Evolutionary conservation across 2,329 filamentous ascomycete species (phyloP), one percentile per base, ranked within the genome.

Genomic region (Xylariaceae sp.): DNA sequence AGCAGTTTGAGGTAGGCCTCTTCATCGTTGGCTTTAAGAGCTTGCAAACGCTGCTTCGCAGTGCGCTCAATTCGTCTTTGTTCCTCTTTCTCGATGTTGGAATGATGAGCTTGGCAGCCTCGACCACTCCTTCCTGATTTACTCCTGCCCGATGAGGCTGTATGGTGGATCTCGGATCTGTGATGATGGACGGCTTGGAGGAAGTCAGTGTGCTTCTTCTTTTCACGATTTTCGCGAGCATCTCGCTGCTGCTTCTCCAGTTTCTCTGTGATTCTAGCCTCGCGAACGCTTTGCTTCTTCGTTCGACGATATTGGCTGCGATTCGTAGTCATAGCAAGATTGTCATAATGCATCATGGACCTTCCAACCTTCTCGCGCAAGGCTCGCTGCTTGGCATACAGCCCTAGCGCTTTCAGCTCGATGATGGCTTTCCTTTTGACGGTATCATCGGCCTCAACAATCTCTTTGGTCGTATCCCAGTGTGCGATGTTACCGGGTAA

Each of bases 161-260:
- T 80, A 54, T 84, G 85, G 53, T 82, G 79, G 42, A 97, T 84
- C 61, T 96, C 91, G 45, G 83, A 80, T 51, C 88, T 84, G 70
- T 97, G 93, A 60, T 84, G 86, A 60, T 90, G 81, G 47, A 99
- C 90, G 34, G 92, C 88, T 58, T 90, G 86, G 53, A 99, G 80
- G 72, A 96, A 96, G 69, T 97, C 93, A 55, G 81, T 83, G 67
- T 97, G 93, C 75, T 95, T 96, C 84, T 96, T 94, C 84, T 96
- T 96, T 75, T 99, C 94, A 57, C 95, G 89, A 60, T 89, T 90
- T 75, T 97, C 93, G 53, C 94, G 89, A 40, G 92, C 93, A 70
- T 97, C 93, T 51, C 94, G 90, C 70, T 99, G 94, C 71, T 99
- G 92, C 75, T 97, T 97, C 82, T 99, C 94, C 2, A 99, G 84